Base-by-base conservation (phyloP, 2,329 filamentous ascomycete genomes). In the Claviceps sorghi region DNA sequence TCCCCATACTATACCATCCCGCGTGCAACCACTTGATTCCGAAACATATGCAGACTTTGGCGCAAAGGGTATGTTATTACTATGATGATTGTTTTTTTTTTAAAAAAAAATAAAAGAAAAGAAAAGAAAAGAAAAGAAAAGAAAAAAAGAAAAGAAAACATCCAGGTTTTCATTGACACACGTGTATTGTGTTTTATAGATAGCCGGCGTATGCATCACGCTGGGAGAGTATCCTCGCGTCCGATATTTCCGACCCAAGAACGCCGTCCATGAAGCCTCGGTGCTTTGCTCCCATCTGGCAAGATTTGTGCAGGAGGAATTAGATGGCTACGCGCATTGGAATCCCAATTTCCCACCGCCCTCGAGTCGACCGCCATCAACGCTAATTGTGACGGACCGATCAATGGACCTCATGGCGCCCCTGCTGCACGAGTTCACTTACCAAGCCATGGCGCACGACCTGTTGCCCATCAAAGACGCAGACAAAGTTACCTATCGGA, bases 371-470 rank as follows among this genome's bases (percentile, higher is more conserved):
- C 91, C 90, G 7, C 84, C 87, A 57, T 88, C 88, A 41, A 80
- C 89, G 0, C 77, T 98, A 0, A 74, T 95, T 61, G 85, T 98
- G 55, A 87, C 89, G 1, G 93, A 97, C 66, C 80, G 93, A 56
- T 88, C 89, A 8, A 93, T 98, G 85, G 93, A 98, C 65, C 69
- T 96, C 3, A 81, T 85, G 70, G 83, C 91, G 0, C 93, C 93
- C 1, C 70, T 97, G 11, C 65, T 97, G 4, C 93, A 98, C 68
- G 93, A 98, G 62, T 96, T 98, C 65, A 96, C 93, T 13, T 98
- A 97, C 65, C 93, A 98, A 68, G 89, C 93, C 49, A 97, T 98
- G 91, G 91, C 88, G 3, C 88, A 96, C 66, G 93, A 98, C 64
- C 73, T 98, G 9, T 72, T 98, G 32, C 85, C 86, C 0, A 88